Evolutionary conservation across 352 stramenopile species (phyloP), one percentile per base, ranked within the genome.

Genomic region (Globisporangium nunn): DNA sequence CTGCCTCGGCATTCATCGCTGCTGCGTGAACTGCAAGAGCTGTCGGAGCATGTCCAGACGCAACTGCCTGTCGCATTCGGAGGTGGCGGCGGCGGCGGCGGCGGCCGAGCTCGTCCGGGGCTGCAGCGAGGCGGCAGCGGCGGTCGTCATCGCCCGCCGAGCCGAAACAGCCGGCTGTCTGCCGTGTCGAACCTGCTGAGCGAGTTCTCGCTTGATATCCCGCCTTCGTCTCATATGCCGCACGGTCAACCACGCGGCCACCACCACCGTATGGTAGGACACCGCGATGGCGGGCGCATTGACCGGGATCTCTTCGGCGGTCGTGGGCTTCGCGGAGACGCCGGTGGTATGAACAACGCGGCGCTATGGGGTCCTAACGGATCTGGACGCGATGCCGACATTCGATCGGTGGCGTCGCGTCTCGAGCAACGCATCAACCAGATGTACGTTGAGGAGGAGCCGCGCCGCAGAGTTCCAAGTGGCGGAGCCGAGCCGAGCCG

Each of bases 161-260:
- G 64, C 68, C 84, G 57, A 57, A 78, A 61, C 28, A 91, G 80
- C 54, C 72, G 78, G 17, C 62, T 90, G 50, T 87, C 81, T 37
- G 67, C 81, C 12, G 72, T 91, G 5, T 90, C 81, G 0, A 89
- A 91, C 52, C 49, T 93, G 33, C 64, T 93, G 17, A 92, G 78
- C 35, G 84, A 93, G 40, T 91, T 93, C 56, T 91, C 84, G 6
- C 63, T 93, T 15, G 81, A 93, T 50, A 84, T 91, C 33, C 81
- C 81, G 7, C 71, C 66, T 7, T 74, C 74, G 33, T 68, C 68
- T 8, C 78, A 79, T 50, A 45, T 76, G 15, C 52, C 64, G 6
- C 65, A 78, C 33, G 63, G 59, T 4, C 61, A 73, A 17, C 46
- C 66, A 15, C 62, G 67, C 28, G 58, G 63, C 14, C 61, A 72